These are phyloP conservation scores for Schwanniomyces polymorphus DNA, from an alignment of 805 yeast species.

Conservation along the genomic window DNA sequence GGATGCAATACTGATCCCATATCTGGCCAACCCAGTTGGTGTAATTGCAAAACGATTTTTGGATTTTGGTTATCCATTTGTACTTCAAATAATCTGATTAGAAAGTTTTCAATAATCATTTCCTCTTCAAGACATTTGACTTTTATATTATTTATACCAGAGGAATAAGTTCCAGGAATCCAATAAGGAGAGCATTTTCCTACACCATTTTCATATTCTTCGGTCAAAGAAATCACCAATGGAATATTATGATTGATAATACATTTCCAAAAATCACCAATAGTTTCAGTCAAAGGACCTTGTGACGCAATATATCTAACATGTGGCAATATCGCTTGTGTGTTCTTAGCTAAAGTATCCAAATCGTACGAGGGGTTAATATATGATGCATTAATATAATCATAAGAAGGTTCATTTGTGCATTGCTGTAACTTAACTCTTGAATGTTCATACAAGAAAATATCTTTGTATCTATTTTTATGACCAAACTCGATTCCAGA, in stretches of 20 bases:
- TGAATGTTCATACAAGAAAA: slow-evolving; percentile 83
- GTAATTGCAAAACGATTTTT: slow-evolving; percentile 66
- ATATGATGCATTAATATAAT: slow-evolving; percentile 89
- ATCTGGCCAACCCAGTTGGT: slow-evolving; percentile 82
- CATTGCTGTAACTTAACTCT: slow-evolving; percentile 58
- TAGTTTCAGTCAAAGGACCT: slow-evolving; percentile 77
- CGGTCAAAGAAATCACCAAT: slow-evolving; percentile 72
- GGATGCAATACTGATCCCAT: slow-evolving; percentile 62
- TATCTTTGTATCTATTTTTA: slow-evolving; percentile 86
- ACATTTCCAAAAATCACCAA: slow-evolving; percentile 84
- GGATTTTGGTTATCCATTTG: slow-evolving; percentile 28
- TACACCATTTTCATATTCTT: slow-evolving; percentile 71
- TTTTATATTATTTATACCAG: slow-evolving; percentile 22
- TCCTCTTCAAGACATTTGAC: slow-evolving; percentile 25
- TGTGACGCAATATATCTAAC: slow-evolving; percentile 71
- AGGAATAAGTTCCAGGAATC: slow-evolving; percentile 56
- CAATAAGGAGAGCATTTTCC: slow-evolving; percentile 82
- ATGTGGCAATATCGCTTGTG: slow-evolving; percentile 7
- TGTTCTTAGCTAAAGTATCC: slow-evolving; percentile 7
- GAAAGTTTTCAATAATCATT: slow-evolving; percentile 12
- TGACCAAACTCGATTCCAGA: slow-evolving; percentile 80
- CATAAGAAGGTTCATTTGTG: slow-evolving; percentile 24
- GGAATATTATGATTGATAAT: slow-evolving; percentile 62
- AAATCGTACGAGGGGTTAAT: slow-evolving; percentile 18
- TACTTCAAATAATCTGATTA: slow-evolving; percentile 48